Percentiles rank a stretch among this genome's conserved stretches.
Evolutionary conservation across 2,329 filamentous ascomycete genomes (phyloP).

Genomic region (Annulohypoxylon truncatum): DNA sequence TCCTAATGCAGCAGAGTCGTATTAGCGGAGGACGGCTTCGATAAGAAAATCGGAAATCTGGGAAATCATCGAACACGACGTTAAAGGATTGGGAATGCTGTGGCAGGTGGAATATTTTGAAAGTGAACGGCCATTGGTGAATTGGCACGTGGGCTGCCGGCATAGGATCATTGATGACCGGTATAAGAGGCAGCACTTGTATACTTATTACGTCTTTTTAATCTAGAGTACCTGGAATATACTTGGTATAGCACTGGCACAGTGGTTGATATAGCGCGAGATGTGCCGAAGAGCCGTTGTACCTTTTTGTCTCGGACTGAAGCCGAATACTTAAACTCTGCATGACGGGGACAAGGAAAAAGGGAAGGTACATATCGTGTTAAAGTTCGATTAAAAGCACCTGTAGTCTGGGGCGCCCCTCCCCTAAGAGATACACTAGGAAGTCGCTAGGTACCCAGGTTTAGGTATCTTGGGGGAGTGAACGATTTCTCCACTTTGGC

Average conservation of each 20-base stretch:
- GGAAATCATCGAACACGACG: conserved; percentile 15
- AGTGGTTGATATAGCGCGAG: background rate
- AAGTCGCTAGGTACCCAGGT: conserved; percentile 1
- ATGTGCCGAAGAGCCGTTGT: background rate
- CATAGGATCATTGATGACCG: conserved; percentile 18
- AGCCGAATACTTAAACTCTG: background rate
- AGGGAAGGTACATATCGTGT: background rate
- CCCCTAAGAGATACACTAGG: background rate
- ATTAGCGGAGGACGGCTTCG: conserved; percentile 27
- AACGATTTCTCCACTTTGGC: conserved; percentile 34
- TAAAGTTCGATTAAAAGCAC: background rate
- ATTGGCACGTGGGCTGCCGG: conserved; percentile 35
- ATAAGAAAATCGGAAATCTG: conserved; percentile 20
- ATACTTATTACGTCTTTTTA: background rate
- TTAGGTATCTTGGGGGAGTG: conserved; percentile 10
- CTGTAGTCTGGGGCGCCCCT: conserved; percentile 28
- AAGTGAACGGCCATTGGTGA: conserved; percentile 21
- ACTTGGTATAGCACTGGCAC: background rate
- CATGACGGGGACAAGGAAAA: background rate
- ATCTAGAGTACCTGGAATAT: background rate
- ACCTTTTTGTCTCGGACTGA: background rate
- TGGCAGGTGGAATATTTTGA: background rate
- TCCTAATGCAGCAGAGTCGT: conserved; percentile 30
- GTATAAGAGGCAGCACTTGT: conserved; percentile 4
- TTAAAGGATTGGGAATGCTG: conserved; percentile 8